Evolutionary conservation across 1,139 yeast species (phyloP).

Genomic region (Saccharomyces uvarum): DNA sequence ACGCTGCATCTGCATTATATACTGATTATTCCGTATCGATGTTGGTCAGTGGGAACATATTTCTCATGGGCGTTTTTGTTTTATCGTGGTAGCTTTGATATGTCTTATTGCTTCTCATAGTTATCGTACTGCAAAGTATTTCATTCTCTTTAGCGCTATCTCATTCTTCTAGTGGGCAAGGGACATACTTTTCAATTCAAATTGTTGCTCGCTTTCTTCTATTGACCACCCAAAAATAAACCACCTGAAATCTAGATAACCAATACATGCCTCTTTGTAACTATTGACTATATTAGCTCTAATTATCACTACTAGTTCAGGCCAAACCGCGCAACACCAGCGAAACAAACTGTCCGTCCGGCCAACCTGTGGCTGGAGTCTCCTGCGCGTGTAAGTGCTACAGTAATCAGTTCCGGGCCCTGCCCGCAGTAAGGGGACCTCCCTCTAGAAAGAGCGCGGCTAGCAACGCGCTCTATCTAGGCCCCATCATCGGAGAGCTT

Average conservation of each 20-base stretch:
- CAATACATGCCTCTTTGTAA: background rate
- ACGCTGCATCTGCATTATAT: too few relatives aligned
- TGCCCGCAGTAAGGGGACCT: background rate
- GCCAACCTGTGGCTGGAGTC: background rate
- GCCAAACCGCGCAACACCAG: background rate
- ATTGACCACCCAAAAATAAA: constrained; percentile 1
- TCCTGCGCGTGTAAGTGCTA: background rate
- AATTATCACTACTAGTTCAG: constrained; percentile 2
- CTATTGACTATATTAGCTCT: background rate
- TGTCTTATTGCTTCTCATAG: background rate
- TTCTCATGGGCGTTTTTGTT: background rate
- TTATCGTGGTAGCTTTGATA: background rate
- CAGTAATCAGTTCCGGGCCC: background rate
- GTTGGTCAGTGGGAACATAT: background rate
- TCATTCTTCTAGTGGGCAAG: background rate
- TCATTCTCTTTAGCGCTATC: background rate
- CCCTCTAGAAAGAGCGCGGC: background rate
- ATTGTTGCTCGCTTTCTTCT: constrained; percentile 4
- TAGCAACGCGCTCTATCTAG: background rate
- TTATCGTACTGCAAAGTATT: background rate
- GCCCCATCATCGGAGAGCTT: background rate
- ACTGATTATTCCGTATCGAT: too few relatives aligned
- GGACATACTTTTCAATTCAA: background rate
- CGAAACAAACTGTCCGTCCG: background rate
- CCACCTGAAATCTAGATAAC: background rate